Evolutionary conservation across 768 basidiomycete species (phyloP).

Genomic region (Gautieria morchelliformis): DNA sequence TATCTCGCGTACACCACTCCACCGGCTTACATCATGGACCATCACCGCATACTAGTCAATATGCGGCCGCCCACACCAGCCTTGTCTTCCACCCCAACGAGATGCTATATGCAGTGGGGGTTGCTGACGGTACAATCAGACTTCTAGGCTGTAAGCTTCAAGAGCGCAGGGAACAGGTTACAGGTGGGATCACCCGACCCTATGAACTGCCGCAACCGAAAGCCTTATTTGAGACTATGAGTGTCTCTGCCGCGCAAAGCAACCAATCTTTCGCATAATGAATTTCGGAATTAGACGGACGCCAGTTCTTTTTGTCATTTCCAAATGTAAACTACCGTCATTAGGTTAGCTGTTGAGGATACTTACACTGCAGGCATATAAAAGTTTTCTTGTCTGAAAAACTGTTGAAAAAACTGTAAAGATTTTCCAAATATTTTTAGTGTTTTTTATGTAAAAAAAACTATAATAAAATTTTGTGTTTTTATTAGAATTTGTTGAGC

Average conservation of each 20-base stretch:
- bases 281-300: neutral
- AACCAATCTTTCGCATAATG: neutral
- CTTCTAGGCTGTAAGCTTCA: conserved; percentile 11
- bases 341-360: too few relatives aligned
- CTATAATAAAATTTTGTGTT: too few relatives aligned
- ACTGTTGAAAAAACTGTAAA: too few relatives aligned
- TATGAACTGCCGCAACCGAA: neutral
- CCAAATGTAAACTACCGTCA: too few relatives aligned
- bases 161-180: conserved; percentile 3
- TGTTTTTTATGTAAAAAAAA: too few relatives aligned
- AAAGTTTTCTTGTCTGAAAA: too few relatives aligned
- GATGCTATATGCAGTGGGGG: conserved; percentile 72
- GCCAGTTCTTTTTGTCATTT: too few relatives aligned
- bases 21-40: conserved; percentile 43
- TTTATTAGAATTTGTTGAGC: too few relatives aligned
- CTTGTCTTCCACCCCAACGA: conserved; percentile 78
- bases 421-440: too few relatives aligned
- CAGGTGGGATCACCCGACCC: conserved; percentile 1
- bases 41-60: conserved; percentile 46
- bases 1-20: conserved; percentile 39
- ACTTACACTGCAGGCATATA: too few relatives aligned
- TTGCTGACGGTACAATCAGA: conserved; percentile 49
- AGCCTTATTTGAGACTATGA: neutral
- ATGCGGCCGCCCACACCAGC: conserved; percentile 50
- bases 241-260: neutral